Evolutionary conservation across 2,329 filamentous ascomycete genomes (phyloP).

Genomic region (Aspergillus sp.): DNA sequence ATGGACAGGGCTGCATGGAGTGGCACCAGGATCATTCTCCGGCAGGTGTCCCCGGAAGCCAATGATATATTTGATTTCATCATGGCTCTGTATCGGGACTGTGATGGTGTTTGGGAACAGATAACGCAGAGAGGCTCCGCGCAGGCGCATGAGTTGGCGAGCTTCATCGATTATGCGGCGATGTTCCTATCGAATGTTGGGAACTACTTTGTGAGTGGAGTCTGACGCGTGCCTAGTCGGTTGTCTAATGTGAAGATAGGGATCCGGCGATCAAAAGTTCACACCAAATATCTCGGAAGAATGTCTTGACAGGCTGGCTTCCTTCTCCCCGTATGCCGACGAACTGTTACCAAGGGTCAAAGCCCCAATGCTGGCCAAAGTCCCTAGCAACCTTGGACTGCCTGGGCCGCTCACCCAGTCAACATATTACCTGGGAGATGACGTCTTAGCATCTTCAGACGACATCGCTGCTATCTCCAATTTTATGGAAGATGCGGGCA

Average conservation of each 20-base stretch:
- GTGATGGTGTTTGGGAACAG: slow-evolving; percentile 50
- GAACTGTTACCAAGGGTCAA: slow-evolving; percentile 4
- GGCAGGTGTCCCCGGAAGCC: slow-evolving; percentile 53
- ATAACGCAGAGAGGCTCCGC: slow-evolving; percentile 33
- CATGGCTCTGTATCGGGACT: slow-evolving; percentile 48
- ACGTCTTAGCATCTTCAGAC: slow-evolving; percentile 42
- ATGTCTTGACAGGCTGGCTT: slow-evolving; percentile 10
- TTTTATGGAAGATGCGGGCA: slow-evolving; percentile 47
- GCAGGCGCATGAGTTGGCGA: slow-evolving; percentile 41
- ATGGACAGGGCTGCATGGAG: slow-evolving; percentile 15
- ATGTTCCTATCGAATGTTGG: slow-evolving; percentile 55
- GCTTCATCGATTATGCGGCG: slow-evolving; percentile 44
- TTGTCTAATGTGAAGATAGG: slow-evolving; percentile 24
- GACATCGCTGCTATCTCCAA: slow-evolving; percentile 44
- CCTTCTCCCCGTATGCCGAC: not conserved
- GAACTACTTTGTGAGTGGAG: slow-evolving; percentile 44
- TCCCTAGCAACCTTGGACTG: slow-evolving; percentile 41
- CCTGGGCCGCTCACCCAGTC: slow-evolving; percentile 48
- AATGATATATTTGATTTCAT: slow-evolving; percentile 57
- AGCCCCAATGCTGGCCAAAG: slow-evolving; percentile 11
- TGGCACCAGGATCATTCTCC: slow-evolving; percentile 53
- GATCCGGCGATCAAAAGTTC: slow-evolving; percentile 29
- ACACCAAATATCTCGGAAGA: slow-evolving; percentile 19
- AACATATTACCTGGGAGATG: slow-evolving; percentile 26
- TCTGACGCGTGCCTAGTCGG: not conserved